Evolutionary conservation across 768 basidiomycete genomes (phyloP).

Genomic region (Russula brevipes): DNA sequence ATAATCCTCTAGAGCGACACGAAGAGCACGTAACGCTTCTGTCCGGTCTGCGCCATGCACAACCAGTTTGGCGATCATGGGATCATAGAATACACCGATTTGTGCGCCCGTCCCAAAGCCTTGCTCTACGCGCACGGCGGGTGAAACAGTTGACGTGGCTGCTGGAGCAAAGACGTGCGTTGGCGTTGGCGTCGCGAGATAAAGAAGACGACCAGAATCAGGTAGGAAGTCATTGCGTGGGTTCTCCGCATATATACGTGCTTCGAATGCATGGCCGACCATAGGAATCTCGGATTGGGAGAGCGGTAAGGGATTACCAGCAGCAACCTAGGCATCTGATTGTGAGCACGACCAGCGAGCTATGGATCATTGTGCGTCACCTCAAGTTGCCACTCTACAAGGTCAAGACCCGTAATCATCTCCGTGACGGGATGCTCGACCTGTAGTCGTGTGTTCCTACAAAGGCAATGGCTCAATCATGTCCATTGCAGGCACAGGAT

Average conservation of each 20-base stretch:
- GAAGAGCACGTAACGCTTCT: constrained; percentile 75
- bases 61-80: constrained; percentile 89
- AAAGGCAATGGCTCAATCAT: not conserved
- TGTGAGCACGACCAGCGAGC: constrained; percentile 3
- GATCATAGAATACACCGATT: constrained; percentile 87
- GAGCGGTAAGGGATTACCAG: constrained; percentile 80
- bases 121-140: constrained; percentile 80
- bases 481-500: not conserved
- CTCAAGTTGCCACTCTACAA: constrained; percentile 94
- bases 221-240: constrained; percentile 91
- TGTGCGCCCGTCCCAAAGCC: constrained; percentile 77
- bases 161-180: constrained; percentile 58
- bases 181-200: constrained; percentile 74
- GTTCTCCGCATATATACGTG: constrained; percentile 92
- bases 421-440: constrained; percentile 93
- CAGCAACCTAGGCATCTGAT: constrained; percentile 55
- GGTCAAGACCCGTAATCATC: constrained; percentile 90
- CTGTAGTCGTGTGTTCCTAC: constrained; percentile 79
- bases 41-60: constrained; percentile 80
- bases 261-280: constrained; percentile 91
- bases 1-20: constrained; percentile 81
- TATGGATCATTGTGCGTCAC: constrained; percentile 32
- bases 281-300: constrained; percentile 74
- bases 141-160: constrained; percentile 36
- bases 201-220: constrained; percentile 77